phyloP scores from a whole-genome alignment of 306 rosid genomes.

The Castanea sativa region DNA sequence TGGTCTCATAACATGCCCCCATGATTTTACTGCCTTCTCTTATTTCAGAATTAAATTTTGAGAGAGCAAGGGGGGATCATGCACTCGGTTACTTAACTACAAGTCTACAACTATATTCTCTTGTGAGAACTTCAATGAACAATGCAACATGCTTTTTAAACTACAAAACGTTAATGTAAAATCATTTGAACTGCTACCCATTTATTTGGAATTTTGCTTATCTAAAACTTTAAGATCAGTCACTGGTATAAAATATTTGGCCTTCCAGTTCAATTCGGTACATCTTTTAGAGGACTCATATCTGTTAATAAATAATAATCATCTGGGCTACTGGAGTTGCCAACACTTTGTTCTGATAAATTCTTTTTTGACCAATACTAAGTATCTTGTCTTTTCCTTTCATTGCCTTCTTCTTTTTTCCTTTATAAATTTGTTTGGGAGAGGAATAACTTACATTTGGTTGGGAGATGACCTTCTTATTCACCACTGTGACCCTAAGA shows the following conservation, averaged over 20 bases:
- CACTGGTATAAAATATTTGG: background rate
- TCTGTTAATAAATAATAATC: background rate
- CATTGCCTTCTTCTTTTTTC: background rate
- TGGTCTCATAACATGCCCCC: background rate
- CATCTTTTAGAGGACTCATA: background rate
- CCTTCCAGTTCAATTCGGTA: background rate
- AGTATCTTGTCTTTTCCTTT: background rate
- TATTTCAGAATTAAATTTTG: background rate
- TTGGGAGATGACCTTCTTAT: background rate
- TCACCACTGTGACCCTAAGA: too few relatives aligned
- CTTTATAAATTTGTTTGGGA: background rate
- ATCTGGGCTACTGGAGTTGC: background rate
- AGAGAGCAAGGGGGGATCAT: background rate
- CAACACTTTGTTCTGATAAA: too few relatives aligned
- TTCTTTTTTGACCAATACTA: background rate
- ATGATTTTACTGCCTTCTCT: background rate
- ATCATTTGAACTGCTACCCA: background rate
- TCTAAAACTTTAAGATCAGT: background rate
- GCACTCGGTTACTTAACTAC: background rate
- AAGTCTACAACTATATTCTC: background rate
- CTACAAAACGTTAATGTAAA: background rate
- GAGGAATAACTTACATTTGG: background rate
- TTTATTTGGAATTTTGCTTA: background rate
- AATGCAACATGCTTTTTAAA: background rate
- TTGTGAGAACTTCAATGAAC: background rate